phyloP scores from a whole-genome alignment of 768 basidiomycete species.

The Phylloporus sp. region DNA sequence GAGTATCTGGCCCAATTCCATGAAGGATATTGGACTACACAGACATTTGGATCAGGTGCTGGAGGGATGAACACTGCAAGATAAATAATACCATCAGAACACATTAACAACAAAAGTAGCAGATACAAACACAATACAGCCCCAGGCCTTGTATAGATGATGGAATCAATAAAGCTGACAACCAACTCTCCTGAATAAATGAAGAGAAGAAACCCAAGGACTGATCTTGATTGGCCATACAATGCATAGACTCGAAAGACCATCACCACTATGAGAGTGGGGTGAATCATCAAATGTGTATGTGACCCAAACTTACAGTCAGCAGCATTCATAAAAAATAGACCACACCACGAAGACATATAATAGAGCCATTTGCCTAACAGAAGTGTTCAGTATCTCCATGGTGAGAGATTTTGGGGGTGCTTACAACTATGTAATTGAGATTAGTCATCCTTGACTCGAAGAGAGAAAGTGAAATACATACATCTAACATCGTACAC shows the following conservation, averaged over 20 bases:
- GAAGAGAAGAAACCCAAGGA: background rate
- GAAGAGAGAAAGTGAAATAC: background rate
- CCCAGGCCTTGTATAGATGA: background rate
- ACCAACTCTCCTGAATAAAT: background rate
- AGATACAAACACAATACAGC: background rate
- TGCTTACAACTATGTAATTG: background rate
- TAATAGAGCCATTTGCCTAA: too few species aligned
- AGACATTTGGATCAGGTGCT: conserved; percentile 2
- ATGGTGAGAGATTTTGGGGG: background rate
- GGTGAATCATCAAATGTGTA: too few species aligned
- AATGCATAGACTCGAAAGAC: conserved; percentile 10
- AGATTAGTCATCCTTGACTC: background rate
- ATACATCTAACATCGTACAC: background rate
- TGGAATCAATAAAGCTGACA: background rate
- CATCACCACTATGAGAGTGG: conserved; percentile 10
- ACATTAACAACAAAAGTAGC: background rate
- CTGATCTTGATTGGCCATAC: background rate
- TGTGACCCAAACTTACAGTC: conserved; percentile 10
- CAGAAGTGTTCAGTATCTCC: too few species aligned
- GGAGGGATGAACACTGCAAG: background rate
- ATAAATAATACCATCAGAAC: background rate
- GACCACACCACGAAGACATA: too few species aligned
- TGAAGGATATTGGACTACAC: conserved; percentile 1
- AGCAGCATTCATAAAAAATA: background rate
- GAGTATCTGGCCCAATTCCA: conserved; percentile 3